Base-by-base conservation (phyloP, 257 asterid species). In the Primulina tabacum region DNA sequence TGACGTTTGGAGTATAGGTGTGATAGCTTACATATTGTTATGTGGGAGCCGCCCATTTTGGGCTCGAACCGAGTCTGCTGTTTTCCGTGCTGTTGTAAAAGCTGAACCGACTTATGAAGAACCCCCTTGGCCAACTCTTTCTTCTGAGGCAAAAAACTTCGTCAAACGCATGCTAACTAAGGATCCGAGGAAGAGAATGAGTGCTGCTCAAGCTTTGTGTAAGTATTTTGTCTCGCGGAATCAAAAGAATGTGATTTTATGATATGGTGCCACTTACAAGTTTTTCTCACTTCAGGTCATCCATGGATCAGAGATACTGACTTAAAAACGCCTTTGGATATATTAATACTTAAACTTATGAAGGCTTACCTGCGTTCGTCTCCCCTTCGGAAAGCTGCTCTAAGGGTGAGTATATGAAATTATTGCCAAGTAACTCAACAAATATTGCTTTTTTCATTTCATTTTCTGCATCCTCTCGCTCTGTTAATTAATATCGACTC, bases 1-100 rank as follows among this genome's bases (percentile, higher is more conserved):
- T 67, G 98, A 92, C 81, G 95, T 92, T 38, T 92, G 98, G 98
- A 92, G 98, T 73, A 74, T 90, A 40, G 98, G 98, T 2, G 98
- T 92, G 52, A 87, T 90, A 67, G 86, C 95, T 62, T 92, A 92
- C 75, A 90, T 92, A 68, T 75, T 92, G 43, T 71, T 92, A 64
- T 87, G 96, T 34, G 98, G 97, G 18, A 88, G 97, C 78, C 91
- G 97, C 16, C 97, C 98, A 21, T 92, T 92, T 79, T 92, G 98
- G 96, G 98, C 96, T 65, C 90, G 96, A 71, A 86, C 98, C 1
- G 98, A 92, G 69, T 92, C 98, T 7, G 98, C 96, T 34, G 90
- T 92, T 50, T 92, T 92, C 52, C 89, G 98, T 18, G 87, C 97
- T 8, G 97, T 92, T 61, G 83, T 92, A 62, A 92, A 90, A 87